Conservation (phyloP, 129 eudicot species). For the Centaurea solstitialis region DNA sequence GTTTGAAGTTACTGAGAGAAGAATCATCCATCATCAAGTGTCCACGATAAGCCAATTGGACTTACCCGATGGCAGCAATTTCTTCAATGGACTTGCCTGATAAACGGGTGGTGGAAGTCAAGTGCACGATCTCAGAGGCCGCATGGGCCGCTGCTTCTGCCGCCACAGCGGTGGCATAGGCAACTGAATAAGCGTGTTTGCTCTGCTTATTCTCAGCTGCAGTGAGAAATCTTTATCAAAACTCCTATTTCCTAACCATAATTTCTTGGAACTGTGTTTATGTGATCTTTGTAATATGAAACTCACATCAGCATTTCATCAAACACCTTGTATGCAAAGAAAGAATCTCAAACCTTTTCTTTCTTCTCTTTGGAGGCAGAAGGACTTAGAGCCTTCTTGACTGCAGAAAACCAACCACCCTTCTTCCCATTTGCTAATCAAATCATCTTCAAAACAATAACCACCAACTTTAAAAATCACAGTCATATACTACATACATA, state of each 20-base stretch:
- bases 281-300: constrained; percentile 35
- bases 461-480: constrained; percentile 22
- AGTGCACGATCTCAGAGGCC: constrained; percentile 71
- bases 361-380: constrained; percentile 62
- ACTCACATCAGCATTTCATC: constrained; percentile 18
- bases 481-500: not conserved
- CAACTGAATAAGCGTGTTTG: constrained; percentile 74
- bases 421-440: constrained; percentile 72
- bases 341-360: constrained; percentile 38
- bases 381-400: constrained; percentile 64
- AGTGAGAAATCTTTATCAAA: constrained; percentile 24
- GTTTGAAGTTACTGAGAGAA: not conserved
- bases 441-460: constrained; percentile 46
- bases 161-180: constrained; percentile 68
- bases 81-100: constrained; percentile 56
- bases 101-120: constrained; percentile 44
- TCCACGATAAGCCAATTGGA: constrained; percentile 71
- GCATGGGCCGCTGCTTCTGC: constrained; percentile 80
- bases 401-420: constrained; percentile 66
- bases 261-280: constrained; percentile 47
- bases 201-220: constrained; percentile 63
- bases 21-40: constrained; percentile 47
- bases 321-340: not conserved
- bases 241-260: constrained; percentile 53
- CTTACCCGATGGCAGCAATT: constrained; percentile 47